These are phyloP conservation scores for Aspergillus texensis DNA, from an alignment of 2,329 filamentous ascomycete species.

Conservation along the genomic window DNA sequence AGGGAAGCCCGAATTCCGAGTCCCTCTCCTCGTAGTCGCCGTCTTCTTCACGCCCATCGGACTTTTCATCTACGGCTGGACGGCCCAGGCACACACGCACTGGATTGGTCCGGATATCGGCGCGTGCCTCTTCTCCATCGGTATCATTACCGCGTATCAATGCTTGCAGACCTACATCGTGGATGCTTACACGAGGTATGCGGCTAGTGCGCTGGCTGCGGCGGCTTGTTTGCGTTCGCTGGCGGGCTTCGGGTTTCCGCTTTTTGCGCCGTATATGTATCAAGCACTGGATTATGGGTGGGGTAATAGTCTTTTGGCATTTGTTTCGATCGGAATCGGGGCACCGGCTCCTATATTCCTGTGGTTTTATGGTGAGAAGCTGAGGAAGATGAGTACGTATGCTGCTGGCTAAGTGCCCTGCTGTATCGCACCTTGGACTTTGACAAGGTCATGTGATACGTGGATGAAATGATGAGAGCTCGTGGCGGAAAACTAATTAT, in stretches of 20 bases:
- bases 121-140: constrained; percentile 50
- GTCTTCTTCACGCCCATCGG: constrained; percentile 55
- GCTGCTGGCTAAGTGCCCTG: constrained; percentile 8
- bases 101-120: constrained; percentile 59
- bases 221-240: constrained; percentile 31
- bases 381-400: constrained; percentile 49
- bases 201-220: constrained; percentile 34
- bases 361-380: constrained; percentile 48
- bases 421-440: background rate
- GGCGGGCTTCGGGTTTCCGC: constrained; percentile 38
- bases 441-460: background rate
- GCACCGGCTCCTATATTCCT: constrained; percentile 50
- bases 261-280: constrained; percentile 39
- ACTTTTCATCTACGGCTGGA: constrained; percentile 62
- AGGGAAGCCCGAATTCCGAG: constrained; percentile 60
- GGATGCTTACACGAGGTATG: constrained; percentile 36
- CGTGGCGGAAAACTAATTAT: background rate
- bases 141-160: constrained; percentile 43
- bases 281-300: constrained; percentile 31
- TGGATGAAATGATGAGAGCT: background rate
- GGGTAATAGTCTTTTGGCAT: constrained; percentile 40
- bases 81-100: constrained; percentile 50
- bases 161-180: constrained; percentile 38
- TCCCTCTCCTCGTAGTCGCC: constrained; percentile 60
- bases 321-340: constrained; percentile 37